These are phyloP conservation scores for Heritiera littoralis DNA, from an alignment of 345 rosid species.

Conservation along the genomic window DNA sequence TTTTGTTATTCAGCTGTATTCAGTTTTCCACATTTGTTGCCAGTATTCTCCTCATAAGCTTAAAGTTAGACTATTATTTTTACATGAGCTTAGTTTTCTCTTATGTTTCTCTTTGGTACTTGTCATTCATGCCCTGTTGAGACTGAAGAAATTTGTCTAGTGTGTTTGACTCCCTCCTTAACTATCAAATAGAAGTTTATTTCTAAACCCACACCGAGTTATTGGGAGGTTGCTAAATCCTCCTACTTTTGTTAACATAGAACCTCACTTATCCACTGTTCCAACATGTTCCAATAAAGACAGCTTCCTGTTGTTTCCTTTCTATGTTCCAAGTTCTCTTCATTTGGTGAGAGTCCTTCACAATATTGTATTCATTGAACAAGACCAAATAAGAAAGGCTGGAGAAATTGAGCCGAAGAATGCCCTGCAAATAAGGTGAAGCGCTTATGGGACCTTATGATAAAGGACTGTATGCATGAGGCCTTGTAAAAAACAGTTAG, in stretches of 20 bases:
- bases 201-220: not conserved
- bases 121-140: not conserved
- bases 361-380: not conserved
- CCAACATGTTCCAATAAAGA: not conserved
- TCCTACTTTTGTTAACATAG: not conserved
- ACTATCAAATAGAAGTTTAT: not conserved
- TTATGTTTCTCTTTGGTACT: not conserved
- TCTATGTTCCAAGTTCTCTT: not conserved
- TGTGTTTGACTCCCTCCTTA: not conserved
- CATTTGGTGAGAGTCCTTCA: not conserved
- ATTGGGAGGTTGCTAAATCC: not conserved
- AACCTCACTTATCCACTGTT: not conserved
- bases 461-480: not conserved
- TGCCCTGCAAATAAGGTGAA: not conserved
- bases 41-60: not conserved
- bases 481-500: not conserved
- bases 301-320: not conserved
- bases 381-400: not conserved
- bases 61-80: not conserved
- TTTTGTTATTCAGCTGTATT: not conserved
- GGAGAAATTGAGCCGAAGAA: not conserved
- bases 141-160: not conserved
- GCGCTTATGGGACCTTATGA: conserved; percentile 1
- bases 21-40: not conserved
- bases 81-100: not conserved